Base-by-base conservation (phyloP, 176 grass and related monocot species). In the Alloteropsis semialata region DNA sequence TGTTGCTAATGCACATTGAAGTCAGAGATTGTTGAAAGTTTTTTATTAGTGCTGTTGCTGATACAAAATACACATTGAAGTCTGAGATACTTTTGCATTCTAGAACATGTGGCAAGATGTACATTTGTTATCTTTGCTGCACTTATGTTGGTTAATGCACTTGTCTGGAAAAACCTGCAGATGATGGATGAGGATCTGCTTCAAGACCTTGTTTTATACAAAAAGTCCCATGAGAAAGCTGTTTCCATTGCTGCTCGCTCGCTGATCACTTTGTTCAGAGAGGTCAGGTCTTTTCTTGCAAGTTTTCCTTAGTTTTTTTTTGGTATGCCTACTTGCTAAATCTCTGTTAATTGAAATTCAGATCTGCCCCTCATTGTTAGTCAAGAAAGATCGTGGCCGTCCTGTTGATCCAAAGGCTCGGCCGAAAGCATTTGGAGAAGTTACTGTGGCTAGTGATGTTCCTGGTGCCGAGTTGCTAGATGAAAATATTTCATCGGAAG, bases 111-210 rank as follows among this genome's bases (percentile, higher is more conserved):
- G 22, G 13, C 21, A 46, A 22, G 60, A 25, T 89, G 29, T 9
- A 63, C 8, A 37, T 21, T 64, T 63, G 32, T 8, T 64, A 42
- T 65, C 1, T 49, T 46, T 81, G 30, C 30, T 75, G 29, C 1
- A 34, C 27, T 42, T 50, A 17, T 63, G 44, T 90, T 45, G 18
- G 25, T 76, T 18, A 8, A 9, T 80, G 22, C 61, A 53, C 33
- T 72, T 21, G 81, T 85, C 5, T 0, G 13, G 21, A 14, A 67
- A 67, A 82, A 74, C 46, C 28, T 90, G 55, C 67, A 98, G 96
- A 70, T 95, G 76, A 98, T 98, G 96, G 93, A 95, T 69, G 96
- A 95, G 83, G 96, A 95, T 93, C 86, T 98, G 50, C 91, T 98
- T 37, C 96, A 90, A 84, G 96, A 98, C 64, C 87, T 98, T n/a